Conservation (phyloP, 345 rosid genomes). For the Psidium guajava region DNA sequence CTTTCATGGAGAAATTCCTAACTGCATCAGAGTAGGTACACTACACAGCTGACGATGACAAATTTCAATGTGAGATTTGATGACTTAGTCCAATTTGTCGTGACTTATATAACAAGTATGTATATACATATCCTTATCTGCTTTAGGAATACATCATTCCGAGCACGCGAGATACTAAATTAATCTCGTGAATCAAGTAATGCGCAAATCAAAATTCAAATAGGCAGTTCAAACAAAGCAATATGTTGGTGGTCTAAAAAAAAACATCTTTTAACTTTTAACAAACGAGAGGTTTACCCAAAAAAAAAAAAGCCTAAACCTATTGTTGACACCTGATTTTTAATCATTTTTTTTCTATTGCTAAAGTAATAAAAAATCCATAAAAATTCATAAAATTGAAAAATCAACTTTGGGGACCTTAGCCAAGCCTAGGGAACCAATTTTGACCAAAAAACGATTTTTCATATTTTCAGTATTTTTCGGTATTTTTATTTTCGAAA, state of each 20-base stretch:
- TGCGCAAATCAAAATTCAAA: neutral
- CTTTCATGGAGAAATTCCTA: neutral
- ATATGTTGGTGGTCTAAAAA: neutral
- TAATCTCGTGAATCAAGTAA: neutral
- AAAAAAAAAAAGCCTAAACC: too few relatives aligned
- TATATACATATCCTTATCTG: neutral
- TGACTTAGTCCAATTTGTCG: neutral
- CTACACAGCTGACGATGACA: neutral
- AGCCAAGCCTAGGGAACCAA: too few relatives aligned
- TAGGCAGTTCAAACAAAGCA: neutral
- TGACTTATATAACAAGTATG: neutral
- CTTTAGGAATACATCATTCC: neutral
- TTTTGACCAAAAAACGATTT: too few relatives aligned
- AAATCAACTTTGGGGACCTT: too few relatives aligned
- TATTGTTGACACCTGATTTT: too few relatives aligned
- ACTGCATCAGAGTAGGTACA: neutral
- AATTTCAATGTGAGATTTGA: neutral
- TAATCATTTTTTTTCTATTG: too few relatives aligned
- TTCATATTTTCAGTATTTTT: too few relatives aligned
- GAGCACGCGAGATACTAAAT: neutral
- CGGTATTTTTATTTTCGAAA: too few relatives aligned
- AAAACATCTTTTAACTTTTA: neutral
- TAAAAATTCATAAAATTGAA: too few relatives aligned
- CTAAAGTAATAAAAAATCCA: too few relatives aligned
- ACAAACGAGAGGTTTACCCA: too few relatives aligned